Base-by-base conservation (phyloP, 192 early-diverging fungal genomes). In the Entrophospora sp. region DNA sequence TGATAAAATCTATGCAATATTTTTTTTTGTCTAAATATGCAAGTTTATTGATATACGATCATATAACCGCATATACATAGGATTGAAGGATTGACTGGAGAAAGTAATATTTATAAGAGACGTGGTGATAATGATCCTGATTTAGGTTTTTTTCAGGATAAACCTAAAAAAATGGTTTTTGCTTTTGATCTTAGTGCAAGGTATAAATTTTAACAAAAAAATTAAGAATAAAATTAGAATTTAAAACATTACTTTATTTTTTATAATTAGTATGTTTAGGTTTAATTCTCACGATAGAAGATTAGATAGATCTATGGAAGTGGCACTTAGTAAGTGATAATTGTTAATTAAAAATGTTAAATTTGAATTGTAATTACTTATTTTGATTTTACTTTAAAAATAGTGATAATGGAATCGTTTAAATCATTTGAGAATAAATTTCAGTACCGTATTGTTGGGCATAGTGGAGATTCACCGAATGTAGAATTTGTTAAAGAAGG, bases 401-500 rank as follows among this genome's bases (percentile, higher is more conserved):
- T 73, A 75, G 74, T 84, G 80, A 72, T 89, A 10, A 89, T 89
- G 87, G 85, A 89, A 63, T 79, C 85, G 12, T 84, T 92, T 77
- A 73, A 84, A 24, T 73, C 74, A 22, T 85, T 90, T 75, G 89
- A 89, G 62, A 77, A 90, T 75, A 92, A 90, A 71, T 92, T 88
- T 44, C 75, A 70, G 24, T 92, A 92, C 70, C 78, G 79, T 20
- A 89, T 92, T 69, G 67, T 81, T 20, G 90, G 89, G 2, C 90
- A 92, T 73, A 86, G 84, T 51, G 85, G 90, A 12, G 90, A 92
- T 71, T 79, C 82, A 4, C 78, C 85, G 35, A 86, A 84, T 69
- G 75, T 90, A 31, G 81, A 83, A 58, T 90, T 92, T 67, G 87
- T 92, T 5, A 72, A 70, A 42, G 75, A 81, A 28, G 79, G 77